A percentile compares a stretch with the other conserved stretches of the same genome.
phyloP scores from a whole-genome alignment of 2,329 filamentous ascomycete species.

The Bisporella sp. region DNA sequence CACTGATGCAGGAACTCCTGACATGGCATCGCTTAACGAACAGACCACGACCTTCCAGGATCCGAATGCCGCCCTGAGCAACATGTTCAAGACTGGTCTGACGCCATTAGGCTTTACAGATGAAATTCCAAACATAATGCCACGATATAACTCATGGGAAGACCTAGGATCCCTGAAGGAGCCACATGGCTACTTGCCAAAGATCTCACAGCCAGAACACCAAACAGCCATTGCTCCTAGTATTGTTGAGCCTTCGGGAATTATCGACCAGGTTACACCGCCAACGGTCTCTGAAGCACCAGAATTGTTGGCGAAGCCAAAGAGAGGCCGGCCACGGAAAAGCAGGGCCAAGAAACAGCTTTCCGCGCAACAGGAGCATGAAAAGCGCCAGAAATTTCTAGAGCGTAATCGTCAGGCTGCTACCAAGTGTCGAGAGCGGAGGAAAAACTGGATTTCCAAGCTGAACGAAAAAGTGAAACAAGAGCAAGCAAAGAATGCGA shows the following conservation, averaged over 20 bases:
- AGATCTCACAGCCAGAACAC: neutral
- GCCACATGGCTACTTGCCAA: neutral
- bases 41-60: neutral
- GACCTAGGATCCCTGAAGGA: neutral
- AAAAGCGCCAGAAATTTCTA: conserved; percentile 36
- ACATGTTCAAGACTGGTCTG: neutral
- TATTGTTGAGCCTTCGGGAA: too few relatives aligned
- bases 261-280: too few relatives aligned
- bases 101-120: neutral
- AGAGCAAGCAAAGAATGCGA: neutral
- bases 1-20: too few relatives aligned
- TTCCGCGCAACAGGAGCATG: conserved; percentile 1
- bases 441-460: conserved; percentile 35
- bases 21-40: neutral
- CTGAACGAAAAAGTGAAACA: neutral
- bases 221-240: too few relatives aligned
- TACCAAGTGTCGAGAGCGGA: conserved; percentile 67
- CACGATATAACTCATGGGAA: neutral
- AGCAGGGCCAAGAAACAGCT: conserved; percentile 4
- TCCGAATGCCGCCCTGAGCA: too few relatives aligned
- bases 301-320: neutral
- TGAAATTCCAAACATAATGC: neutral
- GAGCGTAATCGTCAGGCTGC: conserved; percentile 68
- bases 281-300: neutral
- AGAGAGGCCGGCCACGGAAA: neutral